Base-by-base conservation (phyloP, 2,329 filamentous ascomycete genomes). In the Fusarium pininemorale region DNA sequence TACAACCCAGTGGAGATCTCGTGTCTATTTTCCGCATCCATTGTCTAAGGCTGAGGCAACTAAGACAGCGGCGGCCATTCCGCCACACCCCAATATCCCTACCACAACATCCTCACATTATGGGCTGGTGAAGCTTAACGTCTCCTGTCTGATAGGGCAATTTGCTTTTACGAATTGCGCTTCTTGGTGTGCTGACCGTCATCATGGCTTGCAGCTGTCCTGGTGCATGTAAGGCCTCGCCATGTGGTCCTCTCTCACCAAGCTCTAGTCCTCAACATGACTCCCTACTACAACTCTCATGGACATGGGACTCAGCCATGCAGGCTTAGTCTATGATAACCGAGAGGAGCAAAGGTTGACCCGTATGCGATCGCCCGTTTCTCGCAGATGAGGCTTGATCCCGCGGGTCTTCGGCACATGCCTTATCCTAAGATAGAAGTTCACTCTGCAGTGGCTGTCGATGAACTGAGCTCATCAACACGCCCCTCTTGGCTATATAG, bases 401-500 rank as follows among this genome's bases (percentile, higher is more conserved):
- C 45, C 45, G 42, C 72, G 57, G 69, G 39, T 75, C 41, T 32
- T 70, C 69, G 72, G 69, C 72, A 75, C 48, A 66, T 57, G 55
- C 38, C 47, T 44, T 57, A 45, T 55, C 28, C 54, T 58, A 42
- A 10, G 47, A 61, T 47, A 45, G 54, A 56, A 63, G 42, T 35
- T 38, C 44, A 41, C 57, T 61, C 41, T 64, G 48, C 38, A 35
- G 60, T 69, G 59, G 53, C 68, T 75, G 55, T 72, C 32, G 18
- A 50, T 39, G 42, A 45, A 48, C 32, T 44, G 48, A n/a, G 44
- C 44, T 61, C 35, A 20, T 42, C 39, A 53, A 28, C 55, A 35
- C 60, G 42, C 44, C 55, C 51, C 24, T 51, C 39, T 44, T 44
- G 55, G 32, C 50, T 76, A 75, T 77, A 77, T 75, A 77, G 51